Evolutionary conservation across 2,329 filamentous ascomycete genomes (phyloP), one percentile per base, ranked within the genome.

Genomic region (Aaosphaeria arxii): DNA sequence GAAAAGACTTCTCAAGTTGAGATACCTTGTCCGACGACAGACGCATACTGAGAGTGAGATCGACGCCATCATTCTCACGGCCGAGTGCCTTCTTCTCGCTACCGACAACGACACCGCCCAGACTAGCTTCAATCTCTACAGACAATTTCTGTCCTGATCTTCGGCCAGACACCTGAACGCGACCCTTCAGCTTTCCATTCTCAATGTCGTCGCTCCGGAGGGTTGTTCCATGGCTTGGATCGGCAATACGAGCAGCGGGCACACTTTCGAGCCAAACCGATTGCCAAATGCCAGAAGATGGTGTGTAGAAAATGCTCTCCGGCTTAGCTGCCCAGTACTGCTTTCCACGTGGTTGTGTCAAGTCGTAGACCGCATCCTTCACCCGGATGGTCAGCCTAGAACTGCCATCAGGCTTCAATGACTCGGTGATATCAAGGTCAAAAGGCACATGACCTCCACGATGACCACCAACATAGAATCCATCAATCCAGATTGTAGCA

Each of bases 311-410:
- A 56, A 82, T 82, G 44, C 77, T 80, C 61, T 85, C 81, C 0
- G 82, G 80, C 62, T 82, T 74, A 1, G 79, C 77, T 4, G 74
- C 77, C 82, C 82, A 85, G 58, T 84, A 84, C 64, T 88, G 85
- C 63, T 88, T 88, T 0, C 85, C 85, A 31, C 85, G 74, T 1
- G 82, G 85, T 62, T 87, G 84, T 0, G 79, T 78, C 6, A 86
- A 68, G 50, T 87, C 84, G 50, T 78, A 80, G 0, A 84, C 80
- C 0, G 84, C 86, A 63, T 87, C 84, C 36, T 78, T 79, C 0
- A 86, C 80, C 3, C 84, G 74, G 4, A 87, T 46, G 0, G 79
- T 82, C 4, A 87, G 59, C 17, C 57, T 47, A n/a, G 62, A 53
- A 2, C 43, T 47, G 9, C 33, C 33, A 4, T 2, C 44, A 5